Conservation (phyloP, 805 yeast species). For the Cyberlindnera petersonii region DNA sequence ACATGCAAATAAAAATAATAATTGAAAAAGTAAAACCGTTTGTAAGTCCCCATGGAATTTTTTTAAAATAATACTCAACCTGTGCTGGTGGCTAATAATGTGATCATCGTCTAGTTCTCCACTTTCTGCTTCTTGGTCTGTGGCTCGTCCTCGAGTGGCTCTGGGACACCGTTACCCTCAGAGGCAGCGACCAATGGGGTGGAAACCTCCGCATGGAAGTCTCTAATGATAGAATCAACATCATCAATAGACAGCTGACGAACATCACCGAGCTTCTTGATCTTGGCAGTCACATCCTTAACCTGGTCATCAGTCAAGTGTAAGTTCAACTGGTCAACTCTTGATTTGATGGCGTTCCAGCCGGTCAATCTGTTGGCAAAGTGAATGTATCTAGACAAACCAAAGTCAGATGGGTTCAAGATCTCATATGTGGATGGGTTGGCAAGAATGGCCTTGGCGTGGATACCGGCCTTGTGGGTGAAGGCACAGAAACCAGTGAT, state of each 20-base stretch:
- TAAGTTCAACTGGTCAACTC: constrained; percentile 95
- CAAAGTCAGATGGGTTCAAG: constrained; percentile 90
- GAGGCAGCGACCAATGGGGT: constrained; percentile 43
- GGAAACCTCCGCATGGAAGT: constrained; percentile 74
- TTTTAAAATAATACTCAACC: too few species aligned
- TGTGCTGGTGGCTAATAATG: too few species aligned
- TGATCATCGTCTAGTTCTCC: constrained; percentile 18
- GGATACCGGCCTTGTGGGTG: constrained; percentile 99
- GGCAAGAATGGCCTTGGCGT: constrained; percentile 97
- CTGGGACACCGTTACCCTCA: constrained; percentile 25
- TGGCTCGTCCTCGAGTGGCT: constrained; percentile 24
- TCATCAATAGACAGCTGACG: constrained; percentile 93
- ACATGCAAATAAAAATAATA: too few species aligned
- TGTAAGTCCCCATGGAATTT: too few species aligned
- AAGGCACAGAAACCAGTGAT: constrained; percentile 99
- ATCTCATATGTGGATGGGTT: constrained; percentile 99
- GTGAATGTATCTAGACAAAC: constrained; percentile 93
- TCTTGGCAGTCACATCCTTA: constrained; percentile 91
- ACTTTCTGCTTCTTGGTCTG: constrained; percentile 31
- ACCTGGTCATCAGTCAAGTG: constrained; percentile 86
- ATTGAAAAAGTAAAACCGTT: too few species aligned
- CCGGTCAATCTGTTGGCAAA: constrained; percentile 98
- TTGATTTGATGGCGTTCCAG: constrained; percentile 97
- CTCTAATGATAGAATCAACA: constrained; percentile 94
- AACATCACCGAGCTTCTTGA: constrained; percentile 91